Base-by-base conservation (phyloP, 148 eudicot genomes). In the Silene uniflora region DNA sequence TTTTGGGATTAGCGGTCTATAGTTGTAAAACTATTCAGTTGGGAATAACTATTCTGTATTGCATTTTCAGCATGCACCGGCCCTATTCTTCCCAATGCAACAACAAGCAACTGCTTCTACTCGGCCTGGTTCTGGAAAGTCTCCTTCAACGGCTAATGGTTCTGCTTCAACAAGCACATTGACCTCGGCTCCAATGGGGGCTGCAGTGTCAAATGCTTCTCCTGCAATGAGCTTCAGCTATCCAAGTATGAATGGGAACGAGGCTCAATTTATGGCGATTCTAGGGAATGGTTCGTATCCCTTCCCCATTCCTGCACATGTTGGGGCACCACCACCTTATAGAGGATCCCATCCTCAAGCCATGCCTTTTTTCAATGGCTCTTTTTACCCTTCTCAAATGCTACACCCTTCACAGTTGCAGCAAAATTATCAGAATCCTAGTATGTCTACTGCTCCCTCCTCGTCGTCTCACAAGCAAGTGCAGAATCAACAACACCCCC, bases 81-180 rank as follows among this genome's bases (percentile, higher is more conserved):
- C 97, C 22, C 87, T 92, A 76, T 86, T 92, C 73, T 92, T 96
- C 76, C 99, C 99, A 17, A 78, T 96, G 86, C 99, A 96, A 80
- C 97, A 92, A 44, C 98, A 88, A 67, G 88, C 89, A 16, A 87
- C 87, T 8, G 81, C 89, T 54, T 83, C 91, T 27, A 81, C 62
- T 16, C 89, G 89, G n/a, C 88, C 93, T 12, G 83, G 82, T 62
- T 61, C 86, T 0, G 73, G 83, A 14, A 90, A 91, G 72, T 73
- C 88, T 35, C 81, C 88, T 14, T 29, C 83, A 10, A 55, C 82
- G 1, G 78, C 81, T 2, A 86, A 82, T 10, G 73, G 49, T 74
- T 67, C 84, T 7, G 77, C 82, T 56, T 74, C 91, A 62, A 49
- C 83, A 13, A 79, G 72, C 23, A 58, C 84, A 5, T 67, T 89